Base-by-base conservation (phyloP, 139 green algal genomes). In the Coccomyxa sp. region DNA sequence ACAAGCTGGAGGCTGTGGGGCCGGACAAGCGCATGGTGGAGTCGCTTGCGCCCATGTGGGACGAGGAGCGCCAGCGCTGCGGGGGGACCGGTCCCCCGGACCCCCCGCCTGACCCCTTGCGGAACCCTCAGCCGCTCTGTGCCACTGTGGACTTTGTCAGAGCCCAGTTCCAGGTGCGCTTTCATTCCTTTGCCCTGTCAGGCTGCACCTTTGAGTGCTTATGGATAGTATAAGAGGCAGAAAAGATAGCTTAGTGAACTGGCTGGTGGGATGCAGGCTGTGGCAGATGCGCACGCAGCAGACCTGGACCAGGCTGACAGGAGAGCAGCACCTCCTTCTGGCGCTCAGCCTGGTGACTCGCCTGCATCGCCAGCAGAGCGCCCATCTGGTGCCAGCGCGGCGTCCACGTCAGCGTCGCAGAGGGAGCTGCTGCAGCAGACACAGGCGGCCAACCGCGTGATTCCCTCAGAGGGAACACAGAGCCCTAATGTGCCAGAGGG, bases 11-110 rank as follows among this genome's bases (percentile, higher is more conserved):
- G 34, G 54, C 86, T 6, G 93, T 92, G 12, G 73, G 34, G 2
- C 74, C 77, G 2, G 86, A 91, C 8, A 39, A 88, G 54, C 85
- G 88, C 35, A 87, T 98, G 77, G 88, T 98, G 35, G 85, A 93
- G 38, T 93, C 84, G 31, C 87, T 98, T 82, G 75, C 90, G 7
- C 91, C 92, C 31, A 97, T 98, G 88, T 98, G 95, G 95, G 87
- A 91, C 31, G 92, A 96, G 76, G 92, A 97, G 84, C 76, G 78
- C 68, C 77, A 55, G 68, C 83, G 94, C 12, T 79, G 84, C 18
- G 87, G 78, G 0, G 83, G 85, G 39, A 54, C 22, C n/a, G 36
- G 50, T 41, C 81, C 89, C 33, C 89, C 89, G 8, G 40, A 74
- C 18, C 84, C 84, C 27, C 90, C 92, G 5, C 29, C 84, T 39